Base-by-base conservation (phyloP, 2,329 filamentous ascomycete genomes). In the Epichloe sp. region DNA sequence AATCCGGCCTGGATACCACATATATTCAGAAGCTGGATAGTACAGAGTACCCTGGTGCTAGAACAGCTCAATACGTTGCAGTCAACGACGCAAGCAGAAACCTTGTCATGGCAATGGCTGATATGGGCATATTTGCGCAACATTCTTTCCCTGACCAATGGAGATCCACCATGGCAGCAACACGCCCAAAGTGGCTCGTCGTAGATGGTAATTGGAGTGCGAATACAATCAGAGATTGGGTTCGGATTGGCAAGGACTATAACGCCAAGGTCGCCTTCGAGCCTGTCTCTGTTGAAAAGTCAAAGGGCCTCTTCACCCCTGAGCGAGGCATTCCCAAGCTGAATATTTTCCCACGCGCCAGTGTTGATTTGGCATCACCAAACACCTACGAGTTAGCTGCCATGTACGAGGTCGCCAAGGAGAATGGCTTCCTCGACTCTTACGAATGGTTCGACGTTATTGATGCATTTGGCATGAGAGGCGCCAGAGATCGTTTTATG, bases 51-150 rank as follows among this genome's bases (percentile, higher is more conserved):
- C 72, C 72, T 3, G 74, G 76, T 1, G 75, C 74, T 35, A 78
- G 86, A 51, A 97, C 91, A 2, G 88, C 90, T 0, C 89, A 96
- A 65, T 97, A 97, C 64, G 79, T 97, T 3, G 86, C 91, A 15
- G 74, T 97, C 56, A 98, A 97, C 63, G 86, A 94, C 62, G 73
- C 74, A 0, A 80, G 84, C 53, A 94, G 89, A 65, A 85, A 90
- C 56, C 78, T 98, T 2, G 76, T 90, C n/a, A 68, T 96, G 55
- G 91, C 89, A 44, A 95, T 96, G 88, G 90, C 91, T 4, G 93
- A 97, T 63, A 96, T 97, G 89, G 79, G 75, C 51, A 91, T 95
- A 59, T 79, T 95, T 46, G 76, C 81, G n/a, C 62, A 68, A 15
- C 69, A 76, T 54, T 71, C 73, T 0, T 76, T 78, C 54, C 66